Percentiles rank a stretch among this genome's conserved stretches.
phyloP scores from a whole-genome alignment of 2,329 filamentous ascomycete species.

The Colletotrichum brevisporum region DNA sequence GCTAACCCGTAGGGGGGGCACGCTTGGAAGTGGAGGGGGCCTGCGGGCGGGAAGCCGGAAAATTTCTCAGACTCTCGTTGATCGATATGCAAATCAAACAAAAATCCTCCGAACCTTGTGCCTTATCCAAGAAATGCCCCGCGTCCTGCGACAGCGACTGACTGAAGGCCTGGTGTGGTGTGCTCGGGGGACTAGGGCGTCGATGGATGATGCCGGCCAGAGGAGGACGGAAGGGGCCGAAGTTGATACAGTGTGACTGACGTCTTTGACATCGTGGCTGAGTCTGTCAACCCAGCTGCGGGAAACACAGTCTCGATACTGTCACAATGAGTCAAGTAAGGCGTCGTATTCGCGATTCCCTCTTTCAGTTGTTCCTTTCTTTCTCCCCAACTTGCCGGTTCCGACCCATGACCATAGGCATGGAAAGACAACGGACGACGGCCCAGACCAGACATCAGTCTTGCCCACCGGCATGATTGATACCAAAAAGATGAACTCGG shows the following conservation, averaged over 20 bases:
- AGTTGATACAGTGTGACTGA: neutral
- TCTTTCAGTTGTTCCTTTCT: neutral
- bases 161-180: neutral
- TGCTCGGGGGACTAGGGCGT: neutral
- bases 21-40: no score
- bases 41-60: neutral
- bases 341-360: neutral
- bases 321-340: neutral
- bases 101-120: conserved; percentile 20
- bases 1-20: neutral
- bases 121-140: neutral
- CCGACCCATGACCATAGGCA: neutral
- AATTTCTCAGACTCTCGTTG: conserved; percentile 19
- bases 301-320: neutral
- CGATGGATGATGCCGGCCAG: neutral
- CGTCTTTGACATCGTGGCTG: neutral
- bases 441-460: neutral
- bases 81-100: conserved; percentile 10
- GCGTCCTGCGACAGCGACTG: conserved; percentile 19
- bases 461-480: neutral
- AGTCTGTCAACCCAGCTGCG: neutral
- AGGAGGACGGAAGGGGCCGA: neutral
- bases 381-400: neutral
- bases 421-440: neutral
- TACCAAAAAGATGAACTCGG: neutral